Percentiles rank a stretch among this genome's conserved stretches.
Evolutionary conservation across 2,329 filamentous ascomycete genomes (phyloP).

Genomic region (Phoma sp.): DNA sequence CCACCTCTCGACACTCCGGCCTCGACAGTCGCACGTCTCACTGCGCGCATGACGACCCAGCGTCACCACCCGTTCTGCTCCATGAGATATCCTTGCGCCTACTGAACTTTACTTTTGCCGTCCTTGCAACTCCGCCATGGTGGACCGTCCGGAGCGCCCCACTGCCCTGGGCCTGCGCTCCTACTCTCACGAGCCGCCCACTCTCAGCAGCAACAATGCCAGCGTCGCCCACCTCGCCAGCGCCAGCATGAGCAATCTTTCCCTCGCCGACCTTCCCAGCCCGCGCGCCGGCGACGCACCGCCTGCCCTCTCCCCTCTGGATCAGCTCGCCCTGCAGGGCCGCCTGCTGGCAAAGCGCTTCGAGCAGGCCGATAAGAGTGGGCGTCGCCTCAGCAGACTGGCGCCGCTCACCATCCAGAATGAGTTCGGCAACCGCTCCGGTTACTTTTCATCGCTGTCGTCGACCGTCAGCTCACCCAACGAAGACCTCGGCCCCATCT

Average conservation of each 20-base stretch:
- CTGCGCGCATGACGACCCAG: conserved; percentile 41
- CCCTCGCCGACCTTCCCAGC: conserved; percentile 52
- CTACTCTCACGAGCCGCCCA: conserved; percentile 38
- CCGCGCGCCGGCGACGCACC: conserved; percentile 67
- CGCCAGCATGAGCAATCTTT: conserved; percentile 43
- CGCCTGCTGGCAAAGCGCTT: conserved; percentile 86
- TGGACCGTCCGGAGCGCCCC: conserved; percentile 39
- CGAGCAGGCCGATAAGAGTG: conserved; percentile 73
- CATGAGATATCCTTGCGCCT: conserved; percentile 32
- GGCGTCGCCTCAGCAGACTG: conserved; percentile 81
- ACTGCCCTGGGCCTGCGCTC: conserved; percentile 42
- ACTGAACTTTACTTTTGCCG: conserved; percentile 18
- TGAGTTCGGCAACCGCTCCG: conserved; percentile 77
- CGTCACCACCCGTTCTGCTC: conserved; percentile 28
- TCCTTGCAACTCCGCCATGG: conserved; percentile 25
- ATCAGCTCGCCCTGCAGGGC: conserved; percentile 93
- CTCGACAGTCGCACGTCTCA: conserved; percentile 30
- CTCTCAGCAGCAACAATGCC: conserved; percentile 19
- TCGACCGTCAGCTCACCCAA: conserved; percentile 61
- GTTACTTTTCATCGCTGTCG: conserved; percentile 79
- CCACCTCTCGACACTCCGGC: conserved; percentile 32
- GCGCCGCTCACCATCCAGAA: conserved; percentile 83
- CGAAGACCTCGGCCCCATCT: conserved; percentile 46
- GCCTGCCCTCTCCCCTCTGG: conserved; percentile 89
- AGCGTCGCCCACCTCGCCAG: conserved; percentile 25